A percentile compares a stretch with the other conserved stretches of the same genome.
phyloP scores from a whole-genome alignment of 2,329 filamentous ascomycete genomes.

The Sclerotinia glacialis region DNA sequence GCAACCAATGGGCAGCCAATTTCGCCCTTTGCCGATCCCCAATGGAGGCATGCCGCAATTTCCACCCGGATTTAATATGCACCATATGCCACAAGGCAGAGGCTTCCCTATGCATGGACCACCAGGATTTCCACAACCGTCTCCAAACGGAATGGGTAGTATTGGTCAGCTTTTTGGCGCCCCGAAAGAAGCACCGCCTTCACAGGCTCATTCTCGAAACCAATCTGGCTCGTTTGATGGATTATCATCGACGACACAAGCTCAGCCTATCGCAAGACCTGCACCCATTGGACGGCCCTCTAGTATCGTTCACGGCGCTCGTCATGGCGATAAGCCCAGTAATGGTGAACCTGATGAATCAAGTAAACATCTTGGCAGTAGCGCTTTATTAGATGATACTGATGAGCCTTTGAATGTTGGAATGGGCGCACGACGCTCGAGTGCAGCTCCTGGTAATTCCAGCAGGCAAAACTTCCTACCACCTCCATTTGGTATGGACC shows the following conservation, averaged over 20 bases:
- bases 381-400: slow-evolving; percentile 76
- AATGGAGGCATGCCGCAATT: slow-evolving; percentile 47
- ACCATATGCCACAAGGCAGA: slow-evolving; percentile 54
- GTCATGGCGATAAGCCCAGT: slow-evolving; percentile 38
- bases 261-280: slow-evolving; percentile 76
- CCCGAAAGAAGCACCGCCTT: slow-evolving; percentile 43
- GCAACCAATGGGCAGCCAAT: slow-evolving; percentile 52
- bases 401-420: slow-evolving; percentile 51
- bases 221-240: slow-evolving; percentile 68
- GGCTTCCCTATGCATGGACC: slow-evolving; percentile 45
- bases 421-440: slow-evolving; percentile 40
- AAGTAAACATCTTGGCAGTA: slow-evolving; percentile 81
- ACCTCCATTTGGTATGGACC: slow-evolving; percentile 38
- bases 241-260: slow-evolving; percentile 47
- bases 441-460: slow-evolving; percentile 34
- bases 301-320: slow-evolving; percentile 61
- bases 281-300: slow-evolving; percentile 84
- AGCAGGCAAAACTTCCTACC: slow-evolving; percentile 36
- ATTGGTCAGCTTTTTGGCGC: slow-evolving; percentile 44
- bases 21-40: slow-evolving; percentile 50
- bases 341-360: slow-evolving; percentile 65
- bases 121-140: slow-evolving; percentile 52
- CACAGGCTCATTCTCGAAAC: slow-evolving; percentile 69
- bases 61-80: slow-evolving; percentile 60
- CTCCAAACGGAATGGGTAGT: slow-evolving; percentile 43